Evolutionary conservation across 805 yeast species (phyloP).

Genomic region (Ogataea wickerhamii): DNA sequence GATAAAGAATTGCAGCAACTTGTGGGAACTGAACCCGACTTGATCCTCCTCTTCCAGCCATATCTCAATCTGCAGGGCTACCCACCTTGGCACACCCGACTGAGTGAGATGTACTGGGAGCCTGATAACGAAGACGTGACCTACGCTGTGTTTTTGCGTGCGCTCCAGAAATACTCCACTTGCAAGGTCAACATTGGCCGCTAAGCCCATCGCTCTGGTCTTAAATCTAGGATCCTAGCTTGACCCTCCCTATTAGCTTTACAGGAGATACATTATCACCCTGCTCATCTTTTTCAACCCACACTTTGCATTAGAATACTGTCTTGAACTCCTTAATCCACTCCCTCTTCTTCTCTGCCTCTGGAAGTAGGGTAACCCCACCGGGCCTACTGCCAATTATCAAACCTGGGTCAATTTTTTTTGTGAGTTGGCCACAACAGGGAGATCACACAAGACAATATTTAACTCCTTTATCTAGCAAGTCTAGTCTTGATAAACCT

Average conservation of each 20-base stretch:
- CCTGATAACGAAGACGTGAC: conserved; percentile 77
- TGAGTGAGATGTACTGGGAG: conserved; percentile 89
- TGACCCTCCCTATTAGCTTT: not conserved
- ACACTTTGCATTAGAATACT: conserved; percentile 1
- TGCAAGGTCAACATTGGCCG: conserved; percentile 90
- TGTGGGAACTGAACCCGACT: conserved; percentile 91
- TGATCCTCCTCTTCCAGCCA: conserved; percentile 83
- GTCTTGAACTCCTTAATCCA: too few species aligned
- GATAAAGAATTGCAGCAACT: conserved; percentile 70
- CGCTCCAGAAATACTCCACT: conserved; percentile 67
- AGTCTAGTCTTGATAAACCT: not conserved
- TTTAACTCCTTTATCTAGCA: not conserved
- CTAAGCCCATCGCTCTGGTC: conserved; percentile 28
- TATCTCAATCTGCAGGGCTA: conserved; percentile 84
- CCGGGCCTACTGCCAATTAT: too few species aligned
- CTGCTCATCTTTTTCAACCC: not conserved
- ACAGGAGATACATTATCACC: too few species aligned
- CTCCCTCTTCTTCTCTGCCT: not conserved
- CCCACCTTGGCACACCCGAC: conserved; percentile 97
- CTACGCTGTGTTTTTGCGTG: conserved; percentile 80
- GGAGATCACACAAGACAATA: conserved; percentile 3
- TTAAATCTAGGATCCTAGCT: not conserved
- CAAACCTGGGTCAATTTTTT: not conserved
- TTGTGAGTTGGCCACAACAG: conserved; percentile 4
- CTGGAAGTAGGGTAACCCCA: conserved; percentile 1